Conservation (phyloP, 139 green algal genomes). For the Closterium sp. region DNA sequence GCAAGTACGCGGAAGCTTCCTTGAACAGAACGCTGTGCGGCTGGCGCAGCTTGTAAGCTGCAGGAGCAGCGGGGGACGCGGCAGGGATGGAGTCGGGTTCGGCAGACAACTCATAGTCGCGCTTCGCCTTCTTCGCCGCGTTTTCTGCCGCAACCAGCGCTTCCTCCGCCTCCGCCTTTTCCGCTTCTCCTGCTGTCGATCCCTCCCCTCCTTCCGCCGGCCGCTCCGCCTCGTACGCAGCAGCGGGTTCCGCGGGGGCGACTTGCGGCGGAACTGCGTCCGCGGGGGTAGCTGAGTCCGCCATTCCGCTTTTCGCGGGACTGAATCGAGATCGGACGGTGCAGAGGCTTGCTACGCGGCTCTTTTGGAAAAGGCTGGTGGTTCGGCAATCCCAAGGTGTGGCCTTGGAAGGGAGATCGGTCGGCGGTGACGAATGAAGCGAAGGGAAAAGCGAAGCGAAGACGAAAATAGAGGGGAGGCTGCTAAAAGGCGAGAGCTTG, state of each 20-base stretch:
- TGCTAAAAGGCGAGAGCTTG: neutral
- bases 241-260: neutral
- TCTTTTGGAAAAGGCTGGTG: neutral
- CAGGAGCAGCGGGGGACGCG: neutral
- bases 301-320: too few species aligned
- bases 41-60: neutral
- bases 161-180: too few species aligned
- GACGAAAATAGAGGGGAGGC: neutral
- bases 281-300: neutral
- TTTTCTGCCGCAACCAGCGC: neutral
- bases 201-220: neutral
- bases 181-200: too few species aligned
- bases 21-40: neutral
- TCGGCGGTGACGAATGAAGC: neutral
- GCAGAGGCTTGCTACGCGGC: too few species aligned
- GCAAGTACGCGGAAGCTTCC: constrained; percentile 3
- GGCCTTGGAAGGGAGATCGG: neutral
- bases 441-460: neutral
- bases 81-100: neutral
- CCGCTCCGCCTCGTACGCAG: neutral
- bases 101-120: neutral
- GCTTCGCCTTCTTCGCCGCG: neutral
- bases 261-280: neutral
- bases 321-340: too few species aligned
- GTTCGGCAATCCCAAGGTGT: neutral